phyloP scores from a whole-genome alignment of 495 filamentous ascomycete species.

The Xylaria nigripes region DNA sequence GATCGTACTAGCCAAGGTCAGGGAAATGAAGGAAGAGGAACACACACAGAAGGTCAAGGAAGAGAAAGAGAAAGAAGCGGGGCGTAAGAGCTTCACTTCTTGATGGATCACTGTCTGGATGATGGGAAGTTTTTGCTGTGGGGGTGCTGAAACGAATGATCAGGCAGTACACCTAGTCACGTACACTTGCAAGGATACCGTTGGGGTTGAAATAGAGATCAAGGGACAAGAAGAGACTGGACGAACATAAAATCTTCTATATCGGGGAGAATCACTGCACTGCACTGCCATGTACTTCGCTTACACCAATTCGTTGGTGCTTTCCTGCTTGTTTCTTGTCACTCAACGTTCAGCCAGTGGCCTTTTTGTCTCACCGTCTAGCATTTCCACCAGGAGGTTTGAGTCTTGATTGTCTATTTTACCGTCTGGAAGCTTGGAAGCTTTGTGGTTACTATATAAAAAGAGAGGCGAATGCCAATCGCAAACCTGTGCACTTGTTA shows the following conservation, averaged over 20 bases:
- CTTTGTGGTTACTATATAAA: background rate
- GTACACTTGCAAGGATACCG: no score
- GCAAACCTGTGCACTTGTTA: background rate
- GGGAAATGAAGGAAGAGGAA: slow-evolving; percentile 83
- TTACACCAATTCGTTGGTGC: background rate
- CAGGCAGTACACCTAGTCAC: no score
- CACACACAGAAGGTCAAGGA: slow-evolving; percentile 61
- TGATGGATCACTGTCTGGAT: slow-evolving; percentile 6
- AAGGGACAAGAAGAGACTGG: background rate
- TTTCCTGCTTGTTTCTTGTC: background rate
- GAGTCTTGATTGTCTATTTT: background rate
- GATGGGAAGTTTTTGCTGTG: background rate
- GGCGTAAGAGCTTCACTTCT: slow-evolving; percentile 33
- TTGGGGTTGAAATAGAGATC: background rate
- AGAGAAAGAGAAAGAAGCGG: slow-evolving; percentile 40
- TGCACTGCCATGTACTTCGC: background rate
- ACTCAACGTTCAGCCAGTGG: background rate
- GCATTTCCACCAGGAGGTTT: background rate
- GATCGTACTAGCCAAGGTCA: slow-evolving; percentile 93
- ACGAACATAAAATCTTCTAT: background rate
- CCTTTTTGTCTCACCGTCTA: background rate
- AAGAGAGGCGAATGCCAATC: background rate
- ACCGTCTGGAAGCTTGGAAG: background rate
- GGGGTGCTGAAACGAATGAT: background rate
- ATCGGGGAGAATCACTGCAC: background rate